Evolutionary conservation across 2,329 filamentous ascomycete genomes (phyloP).

Genomic region (Bipolaris zeicola): DNA sequence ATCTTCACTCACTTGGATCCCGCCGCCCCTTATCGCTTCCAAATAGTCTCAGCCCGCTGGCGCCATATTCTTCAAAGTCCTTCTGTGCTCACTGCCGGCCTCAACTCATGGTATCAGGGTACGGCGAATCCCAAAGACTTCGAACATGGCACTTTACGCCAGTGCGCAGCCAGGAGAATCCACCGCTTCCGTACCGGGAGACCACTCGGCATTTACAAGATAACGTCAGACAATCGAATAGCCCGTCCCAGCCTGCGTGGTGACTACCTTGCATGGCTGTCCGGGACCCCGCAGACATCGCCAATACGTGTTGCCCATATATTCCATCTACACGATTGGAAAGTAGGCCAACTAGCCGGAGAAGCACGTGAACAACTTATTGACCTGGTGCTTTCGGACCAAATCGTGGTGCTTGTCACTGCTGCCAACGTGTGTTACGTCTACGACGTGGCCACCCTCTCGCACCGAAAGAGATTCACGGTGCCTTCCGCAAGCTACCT

Average conservation of each 20-base stretch:
- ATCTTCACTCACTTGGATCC: constrained; percentile 45
- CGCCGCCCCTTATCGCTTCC: constrained; percentile 35
- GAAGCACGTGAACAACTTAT: constrained; percentile 32
- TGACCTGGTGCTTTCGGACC: constrained; percentile 24
- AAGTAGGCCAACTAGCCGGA: constrained; percentile 12
- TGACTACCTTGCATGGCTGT: constrained; percentile 12
- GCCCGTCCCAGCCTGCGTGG: background rate
- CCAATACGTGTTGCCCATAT: constrained; percentile 18
- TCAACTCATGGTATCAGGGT: constrained; percentile 32
- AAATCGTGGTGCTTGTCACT: constrained; percentile 32
- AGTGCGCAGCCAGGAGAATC: constrained; percentile 27
- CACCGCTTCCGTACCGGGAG: constrained; percentile 35
- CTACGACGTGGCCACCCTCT: constrained; percentile 18
- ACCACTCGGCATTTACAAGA: constrained; percentile 7
- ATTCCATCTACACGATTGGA: constrained; percentile 33
- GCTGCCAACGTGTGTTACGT: constrained; percentile 26
- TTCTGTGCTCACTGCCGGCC: constrained; percentile 24
- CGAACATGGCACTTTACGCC: constrained; percentile 20
- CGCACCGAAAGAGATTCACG: constrained; percentile 28
- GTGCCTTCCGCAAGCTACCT: constrained; percentile 13
- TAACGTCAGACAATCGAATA: background rate
- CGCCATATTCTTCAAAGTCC: constrained; percentile 31
- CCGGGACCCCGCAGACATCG: too few relatives aligned
- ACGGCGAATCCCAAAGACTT: constrained; percentile 17
- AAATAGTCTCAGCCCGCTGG: constrained; percentile 45